Base-by-base conservation (phyloP, 768 basidiomycete species). In the Suillus lakei region DNA sequence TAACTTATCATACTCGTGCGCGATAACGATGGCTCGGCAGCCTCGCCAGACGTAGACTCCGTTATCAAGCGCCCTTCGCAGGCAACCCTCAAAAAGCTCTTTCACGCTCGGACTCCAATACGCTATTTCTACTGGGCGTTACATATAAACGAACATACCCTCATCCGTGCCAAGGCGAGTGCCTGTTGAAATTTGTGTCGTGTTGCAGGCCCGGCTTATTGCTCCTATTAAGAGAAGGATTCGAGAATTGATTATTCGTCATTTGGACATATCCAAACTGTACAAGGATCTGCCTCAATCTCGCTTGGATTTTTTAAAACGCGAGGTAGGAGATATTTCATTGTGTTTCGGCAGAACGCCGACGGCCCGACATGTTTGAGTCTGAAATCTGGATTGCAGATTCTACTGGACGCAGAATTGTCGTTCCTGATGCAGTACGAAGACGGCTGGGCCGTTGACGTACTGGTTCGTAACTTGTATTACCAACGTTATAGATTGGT, bases 241-340 rank as follows among this genome's bases (percentile, higher is more conserved):
- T 34, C 53, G 12, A 15, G 12, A 1, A 21, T 8, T 54, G 21
- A 32, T 54, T 6, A 12, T 34, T n/a, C 53, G 21, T n/a, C 53
- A 54, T n/a, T 34, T 54, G 30, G 53, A 54, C 18, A 2, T 54
- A n/a, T 34, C 10, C 21, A 34, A 21, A 34, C 21, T 54, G 53
- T 54, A 34, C 21, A 12, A 2, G 12, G 21, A 54, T 54, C 32
- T n/a, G 32, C 53, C 53, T 54, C 53, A 54, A 34, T 32, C 53
- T 54, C 53, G 53, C 5, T 54, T 54, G 21, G 53, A 54, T 32
- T 54, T 54, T 54, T 34, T 54, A 34, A 54, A 54, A 54, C 53
- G 53, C 12, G 53, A 54, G 32, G 53, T 54, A 7, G 34, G 32
- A 32, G 2, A 54, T n/a, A 32, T 30, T 30, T 2, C 4, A 32